phyloP scores from a whole-genome alignment of 192 early-diverging fungal genomes.

The Rhizoclosmatium globosum region DNA sequence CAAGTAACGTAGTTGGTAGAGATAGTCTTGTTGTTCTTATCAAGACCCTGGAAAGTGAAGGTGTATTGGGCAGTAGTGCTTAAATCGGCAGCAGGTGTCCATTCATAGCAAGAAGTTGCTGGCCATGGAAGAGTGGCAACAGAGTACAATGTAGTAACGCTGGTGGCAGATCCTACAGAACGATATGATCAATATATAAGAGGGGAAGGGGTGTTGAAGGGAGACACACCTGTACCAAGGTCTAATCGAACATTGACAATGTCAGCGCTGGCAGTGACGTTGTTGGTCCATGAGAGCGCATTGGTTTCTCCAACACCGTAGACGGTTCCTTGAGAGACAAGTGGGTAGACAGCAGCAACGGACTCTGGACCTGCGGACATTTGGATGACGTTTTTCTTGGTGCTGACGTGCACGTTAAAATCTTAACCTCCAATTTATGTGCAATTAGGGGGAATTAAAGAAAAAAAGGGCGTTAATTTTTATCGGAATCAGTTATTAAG shows the following conservation, averaged over 20 bases:
- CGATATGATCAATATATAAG: not conserved
- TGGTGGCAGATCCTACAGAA: not conserved
- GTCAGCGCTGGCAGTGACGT: not conserved
- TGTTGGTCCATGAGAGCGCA: conserved; percentile 19
- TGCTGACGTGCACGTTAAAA: too few species aligned
- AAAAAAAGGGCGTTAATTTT: too few species aligned
- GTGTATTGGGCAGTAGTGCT: conserved; percentile 9
- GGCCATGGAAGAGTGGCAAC: conserved; percentile 12
- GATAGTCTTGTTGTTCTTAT: not conserved
- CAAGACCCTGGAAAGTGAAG: conserved; percentile 8
- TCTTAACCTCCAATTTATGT: too few species aligned
- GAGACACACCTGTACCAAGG: conserved; percentile 20
- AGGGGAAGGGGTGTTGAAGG: not conserved
- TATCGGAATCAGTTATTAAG: too few species aligned
- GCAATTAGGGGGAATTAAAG: too few species aligned
- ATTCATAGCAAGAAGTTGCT: conserved; percentile 23
- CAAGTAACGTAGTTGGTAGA: conserved; percentile 19
- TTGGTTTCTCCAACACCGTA: conserved; percentile 3
- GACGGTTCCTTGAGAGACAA: not conserved
- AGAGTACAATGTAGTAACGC: not conserved
- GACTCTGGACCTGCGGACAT: not conserved
- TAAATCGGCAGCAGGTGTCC: conserved; percentile 21
- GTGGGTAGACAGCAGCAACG: conserved; percentile 10
- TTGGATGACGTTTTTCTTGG: too few species aligned
- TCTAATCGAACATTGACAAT: not conserved